Evolutionary conservation across 2,329 filamentous ascomycete species (phyloP).

Genomic region (Aquanectria penicillioides): DNA sequence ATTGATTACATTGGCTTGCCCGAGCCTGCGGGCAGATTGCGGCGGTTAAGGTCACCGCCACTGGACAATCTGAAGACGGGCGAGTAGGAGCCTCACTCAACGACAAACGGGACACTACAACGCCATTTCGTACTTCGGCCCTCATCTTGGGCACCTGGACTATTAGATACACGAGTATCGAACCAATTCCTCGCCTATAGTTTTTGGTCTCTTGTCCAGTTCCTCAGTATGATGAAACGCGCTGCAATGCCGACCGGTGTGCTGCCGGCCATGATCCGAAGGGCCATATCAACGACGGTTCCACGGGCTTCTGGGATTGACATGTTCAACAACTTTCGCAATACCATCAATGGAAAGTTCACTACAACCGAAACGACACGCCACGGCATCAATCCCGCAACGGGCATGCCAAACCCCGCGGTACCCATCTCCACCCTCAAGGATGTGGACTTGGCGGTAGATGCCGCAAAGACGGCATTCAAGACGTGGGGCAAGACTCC

Average conservation of each 20-base stretch:
- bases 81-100: too few relatives aligned
- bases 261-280: not conserved
- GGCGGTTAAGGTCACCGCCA: too few relatives aligned
- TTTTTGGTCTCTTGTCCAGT: too few relatives aligned
- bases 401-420: not conserved
- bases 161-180: too few relatives aligned
- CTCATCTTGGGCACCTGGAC: too few relatives aligned
- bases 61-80: too few relatives aligned
- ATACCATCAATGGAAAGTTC: not conserved
- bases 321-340: not conserved
- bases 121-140: too few relatives aligned
- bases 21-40: too few relatives aligned
- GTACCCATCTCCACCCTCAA: not conserved
- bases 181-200: too few relatives aligned
- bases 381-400: slow-evolving; percentile 1
- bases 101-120: too few relatives aligned
- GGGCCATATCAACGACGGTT: not conserved
- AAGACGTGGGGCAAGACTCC: not conserved
- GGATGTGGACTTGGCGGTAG: slow-evolving; percentile 1
- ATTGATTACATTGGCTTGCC: too few relatives aligned
- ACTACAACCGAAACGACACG: not conserved
- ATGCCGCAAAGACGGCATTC: not conserved
- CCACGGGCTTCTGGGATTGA: not conserved
- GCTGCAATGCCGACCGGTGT: not conserved
- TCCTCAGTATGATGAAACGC: not conserved